These are phyloP conservation scores for Auricularia sp. DNA, from an alignment of 768 basidiomycete genomes.

Conservation along the genomic window DNA sequence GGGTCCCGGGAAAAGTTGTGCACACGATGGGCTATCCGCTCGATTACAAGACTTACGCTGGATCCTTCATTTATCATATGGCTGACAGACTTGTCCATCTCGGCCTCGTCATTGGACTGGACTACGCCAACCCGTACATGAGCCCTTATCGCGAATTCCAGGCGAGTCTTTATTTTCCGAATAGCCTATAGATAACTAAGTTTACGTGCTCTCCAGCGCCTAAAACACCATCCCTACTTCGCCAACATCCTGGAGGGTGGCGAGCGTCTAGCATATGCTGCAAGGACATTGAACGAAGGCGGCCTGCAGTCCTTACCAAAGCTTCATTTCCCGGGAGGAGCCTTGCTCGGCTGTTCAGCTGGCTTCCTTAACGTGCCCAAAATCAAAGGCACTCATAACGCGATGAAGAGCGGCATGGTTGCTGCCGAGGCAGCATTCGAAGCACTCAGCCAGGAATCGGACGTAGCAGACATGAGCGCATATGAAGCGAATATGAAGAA, in stretches of 20 bases:
- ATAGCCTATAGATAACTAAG: constrained; percentile 5
- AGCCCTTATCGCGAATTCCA: constrained; percentile 91
- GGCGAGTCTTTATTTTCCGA: constrained; percentile 33
- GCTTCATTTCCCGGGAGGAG: constrained; percentile 87
- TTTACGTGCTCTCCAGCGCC: constrained; percentile 38
- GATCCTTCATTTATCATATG: constrained; percentile 95
- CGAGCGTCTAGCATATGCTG: constrained; percentile 83
- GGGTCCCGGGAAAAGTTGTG: constrained; percentile 60
- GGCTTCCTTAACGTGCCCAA: constrained; percentile 95
- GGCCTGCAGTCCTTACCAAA: constrained; percentile 86
- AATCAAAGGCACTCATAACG: constrained; percentile 97
- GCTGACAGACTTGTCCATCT: constrained; percentile 80
- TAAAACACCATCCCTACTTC: constrained; percentile 97
- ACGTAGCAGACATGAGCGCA: constrained; percentile 48
- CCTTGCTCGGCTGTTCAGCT: constrained; percentile 88
- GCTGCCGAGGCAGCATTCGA: constrained; percentile 83
- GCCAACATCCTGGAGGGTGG: constrained; percentile 65
- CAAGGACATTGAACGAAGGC: constrained; percentile 83
- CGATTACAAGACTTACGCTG: constrained; percentile 75
- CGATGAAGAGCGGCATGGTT: constrained; percentile 98
- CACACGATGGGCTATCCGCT: constrained; percentile 96
- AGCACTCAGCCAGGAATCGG: constrained; percentile 33
- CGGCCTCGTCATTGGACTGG: constrained; percentile 87
- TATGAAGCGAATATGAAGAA: constrained; percentile 62
- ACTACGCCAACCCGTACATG: constrained; percentile 89